Evolutionary conservation across 441 rosid genomes (phyloP).

Genomic region (Gossypium davidsonii): DNA sequence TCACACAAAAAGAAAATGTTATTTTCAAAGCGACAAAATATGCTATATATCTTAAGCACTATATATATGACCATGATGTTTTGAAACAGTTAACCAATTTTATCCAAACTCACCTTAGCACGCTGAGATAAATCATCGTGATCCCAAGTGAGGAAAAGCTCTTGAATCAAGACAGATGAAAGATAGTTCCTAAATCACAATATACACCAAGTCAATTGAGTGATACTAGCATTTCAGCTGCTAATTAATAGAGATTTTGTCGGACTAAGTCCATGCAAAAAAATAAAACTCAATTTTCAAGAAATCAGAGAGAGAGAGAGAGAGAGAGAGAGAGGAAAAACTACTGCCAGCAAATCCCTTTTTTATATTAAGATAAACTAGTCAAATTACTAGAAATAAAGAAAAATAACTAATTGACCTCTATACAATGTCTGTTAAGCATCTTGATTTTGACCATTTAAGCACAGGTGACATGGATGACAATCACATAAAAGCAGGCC

Average conservation of each 20-base stretch:
- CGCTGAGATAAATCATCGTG: slow-evolving; percentile 95
- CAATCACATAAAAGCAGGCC: not conserved
- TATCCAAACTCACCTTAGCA: slow-evolving; percentile 57
- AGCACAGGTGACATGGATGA: not conserved
- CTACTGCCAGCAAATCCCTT: not conserved
- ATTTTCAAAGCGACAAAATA: slow-evolving; percentile 4
- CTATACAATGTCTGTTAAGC: not conserved
- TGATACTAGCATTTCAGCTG: not conserved
- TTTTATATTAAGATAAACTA: not conserved
- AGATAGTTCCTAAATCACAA: slow-evolving; percentile 86
- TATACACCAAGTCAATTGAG: slow-evolving; percentile 22
- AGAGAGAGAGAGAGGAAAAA: not conserved
- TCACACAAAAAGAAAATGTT: slow-evolving; percentile 22
- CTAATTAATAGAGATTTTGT: not conserved
- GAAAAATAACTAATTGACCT: not conserved
- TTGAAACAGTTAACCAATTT: not conserved
- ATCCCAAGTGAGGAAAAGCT: slow-evolving; percentile 95
- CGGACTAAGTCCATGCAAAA: not conserved
- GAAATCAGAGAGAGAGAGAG: not conserved
- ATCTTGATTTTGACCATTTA: not conserved
- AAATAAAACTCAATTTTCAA: not conserved
- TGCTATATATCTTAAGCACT: slow-evolving; percentile 11
- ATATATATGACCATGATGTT: not conserved
- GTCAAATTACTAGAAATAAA: not conserved
- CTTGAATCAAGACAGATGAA: slow-evolving; percentile 92